Evolutionary conservation across 208 protist species (phyloP), one percentile per base, ranked within the genome.

Genomic region (Angomonas desouzai): DNA sequence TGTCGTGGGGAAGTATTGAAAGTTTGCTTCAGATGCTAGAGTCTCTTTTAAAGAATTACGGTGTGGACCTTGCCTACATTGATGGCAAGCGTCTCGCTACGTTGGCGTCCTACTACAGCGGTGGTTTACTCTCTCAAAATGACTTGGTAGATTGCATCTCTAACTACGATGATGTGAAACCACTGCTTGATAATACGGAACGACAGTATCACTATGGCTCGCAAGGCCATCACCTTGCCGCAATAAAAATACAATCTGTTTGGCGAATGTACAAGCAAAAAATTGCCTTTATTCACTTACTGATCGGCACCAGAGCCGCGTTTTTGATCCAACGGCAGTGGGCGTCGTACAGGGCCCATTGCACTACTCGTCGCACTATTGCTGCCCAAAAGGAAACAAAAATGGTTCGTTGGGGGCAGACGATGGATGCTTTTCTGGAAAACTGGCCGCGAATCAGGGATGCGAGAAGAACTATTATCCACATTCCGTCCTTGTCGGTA

Each of bases 211-310:
- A 76, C 32, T 79, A 72, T 67, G 88, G 79, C 36, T 55, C 47
- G 36, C 63, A 68, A 9, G 89, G 91, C 16, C 76, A 82, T 48
- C 59, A 94, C 58, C 61, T 85, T 13, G 91, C 91, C 1, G 89
- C 89, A n/a, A 62, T 79, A 1, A 92, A 91, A 62, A 90, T 97
- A 22, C 91, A 97, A 66, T 77, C 87, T n/a, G 86, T 81, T 16
- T 93, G 86, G 83, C 81, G 83, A 57, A 97, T 97, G 91, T 88
- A 91, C 43, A 45, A 70, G 9, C 83, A 93, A 71, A 78, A 85
- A 34, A 77, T 92, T 23, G 84, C 83, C 20, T 97, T 93, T 64
- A 63, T 72, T 23, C 85, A 91, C 66, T 68, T 97, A 11, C 71
- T 87, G 48, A 72, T 92, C 47, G 87, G 83, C 65, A 94, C 79